These are phyloP conservation scores for Parmelia sp. DNA, from an alignment of 495 filamentous ascomycete species.

Conservation along the genomic window DNA sequence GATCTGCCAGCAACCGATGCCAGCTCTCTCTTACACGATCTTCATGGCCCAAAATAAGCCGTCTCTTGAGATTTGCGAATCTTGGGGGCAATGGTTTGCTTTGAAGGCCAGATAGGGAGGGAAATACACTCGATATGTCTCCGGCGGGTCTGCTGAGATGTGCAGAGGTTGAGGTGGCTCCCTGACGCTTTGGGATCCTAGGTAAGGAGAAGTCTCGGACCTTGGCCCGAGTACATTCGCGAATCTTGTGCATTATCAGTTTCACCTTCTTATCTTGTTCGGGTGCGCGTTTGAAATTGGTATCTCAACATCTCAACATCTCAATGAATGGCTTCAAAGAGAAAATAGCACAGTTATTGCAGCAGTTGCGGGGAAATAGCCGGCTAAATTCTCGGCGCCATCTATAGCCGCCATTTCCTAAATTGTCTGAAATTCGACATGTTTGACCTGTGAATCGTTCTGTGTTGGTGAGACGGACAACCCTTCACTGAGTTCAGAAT, in stretches of 20 bases:
- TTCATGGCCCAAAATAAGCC: constrained; percentile 58
- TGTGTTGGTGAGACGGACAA: background rate
- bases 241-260: background rate
- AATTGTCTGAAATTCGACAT: background rate
- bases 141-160: constrained; percentile 44
- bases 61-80: constrained; percentile 68
- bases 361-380: background rate
- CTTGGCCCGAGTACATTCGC: background rate
- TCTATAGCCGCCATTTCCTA: background rate
- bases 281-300: background rate
- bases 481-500: background rate
- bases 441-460: background rate
- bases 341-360: background rate
- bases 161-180: constrained; percentile 1
- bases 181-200: background rate
- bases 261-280: background rate
- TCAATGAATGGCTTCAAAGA: no score
- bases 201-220: background rate
- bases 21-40: constrained; percentile 57
- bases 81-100: constrained; percentile 60
- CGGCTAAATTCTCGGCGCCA: background rate
- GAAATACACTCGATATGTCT: constrained; percentile 80
- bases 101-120: constrained; percentile 63
- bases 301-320: no score
- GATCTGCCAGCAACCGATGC: constrained; percentile 55